Percentiles rank a stretch among this genome's conserved stretches.
Conservation (phyloP, 1,139 yeast genomes). For the Kurtzmaniella quercitrusa region DNA sequence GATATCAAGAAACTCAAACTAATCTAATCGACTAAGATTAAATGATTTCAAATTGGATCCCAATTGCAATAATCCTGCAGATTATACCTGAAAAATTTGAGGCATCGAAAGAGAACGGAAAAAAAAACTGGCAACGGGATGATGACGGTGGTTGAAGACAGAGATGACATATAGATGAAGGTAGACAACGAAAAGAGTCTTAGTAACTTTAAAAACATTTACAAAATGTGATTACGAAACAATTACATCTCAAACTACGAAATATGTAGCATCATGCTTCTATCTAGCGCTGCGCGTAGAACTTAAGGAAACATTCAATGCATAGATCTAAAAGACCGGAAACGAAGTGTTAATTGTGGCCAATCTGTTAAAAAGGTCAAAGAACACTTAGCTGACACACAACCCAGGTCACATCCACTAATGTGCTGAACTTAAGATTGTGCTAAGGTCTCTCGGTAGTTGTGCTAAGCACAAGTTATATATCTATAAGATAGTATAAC, state of each 20-base stretch:
- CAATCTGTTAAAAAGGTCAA: conserved; percentile 58
- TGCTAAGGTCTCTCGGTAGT: conserved; percentile 54
- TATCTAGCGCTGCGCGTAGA: conserved; percentile 31
- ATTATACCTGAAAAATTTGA: too few relatives aligned
- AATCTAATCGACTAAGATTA: too few relatives aligned
- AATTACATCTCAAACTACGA: background rate
- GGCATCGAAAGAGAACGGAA: too few relatives aligned
- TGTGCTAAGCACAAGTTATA: conserved; percentile 43
- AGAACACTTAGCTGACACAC: conserved; percentile 52
- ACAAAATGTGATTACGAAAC: too few relatives aligned
- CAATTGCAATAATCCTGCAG: too few relatives aligned
- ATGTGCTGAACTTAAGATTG: conserved; percentile 28
- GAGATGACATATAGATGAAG: background rate
- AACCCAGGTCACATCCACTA: conserved; percentile 32
- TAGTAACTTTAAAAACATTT: too few relatives aligned
- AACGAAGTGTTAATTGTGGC: conserved; percentile 70
- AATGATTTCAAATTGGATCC: too few relatives aligned
- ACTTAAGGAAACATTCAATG: conserved; percentile 23
- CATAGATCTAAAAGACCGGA: conserved; percentile 66
- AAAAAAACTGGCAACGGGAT: too few relatives aligned
- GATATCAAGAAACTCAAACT: too few relatives aligned
- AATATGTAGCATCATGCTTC: conserved; percentile 47
- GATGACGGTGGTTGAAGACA: background rate
- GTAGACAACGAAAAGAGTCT: too few relatives aligned
- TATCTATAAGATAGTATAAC: conserved; percentile 62